These are phyloP conservation scores for Chlamydomonas asymmetrica DNA, from an alignment of 139 green algal genomes.

Conservation along the genomic window DNA sequence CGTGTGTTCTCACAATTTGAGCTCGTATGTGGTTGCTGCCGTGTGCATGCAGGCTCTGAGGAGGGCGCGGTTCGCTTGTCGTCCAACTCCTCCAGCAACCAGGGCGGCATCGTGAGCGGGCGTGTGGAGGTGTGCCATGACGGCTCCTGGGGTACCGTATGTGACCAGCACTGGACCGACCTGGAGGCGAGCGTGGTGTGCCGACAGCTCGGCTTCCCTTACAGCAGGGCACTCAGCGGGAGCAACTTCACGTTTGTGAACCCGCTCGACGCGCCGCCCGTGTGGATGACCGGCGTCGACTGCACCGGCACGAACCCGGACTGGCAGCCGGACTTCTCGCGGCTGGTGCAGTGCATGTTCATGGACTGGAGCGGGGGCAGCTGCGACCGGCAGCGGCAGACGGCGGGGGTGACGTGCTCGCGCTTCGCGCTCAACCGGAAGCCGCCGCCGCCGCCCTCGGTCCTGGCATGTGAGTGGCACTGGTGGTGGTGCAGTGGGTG, in stretches of 20 bases:
- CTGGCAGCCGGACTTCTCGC: constrained; percentile 1
- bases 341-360: constrained; percentile 22
- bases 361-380: neutral
- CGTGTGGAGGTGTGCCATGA: constrained; percentile 24
- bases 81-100: no score
- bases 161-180: neutral
- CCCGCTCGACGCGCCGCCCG: neutral
- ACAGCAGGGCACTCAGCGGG: constrained; percentile 6
- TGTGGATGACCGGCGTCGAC: constrained; percentile 15
- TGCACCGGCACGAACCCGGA: neutral
- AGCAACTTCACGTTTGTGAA: no score
- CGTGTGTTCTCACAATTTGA: no score
- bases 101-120: no score
- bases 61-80: no score
- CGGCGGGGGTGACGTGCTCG: constrained; percentile 11
- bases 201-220: constrained; percentile 18
- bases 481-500: no score
- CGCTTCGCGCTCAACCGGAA: neutral
- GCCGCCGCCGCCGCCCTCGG: neutral
- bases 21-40: no score
- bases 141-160: constrained; percentile 12
- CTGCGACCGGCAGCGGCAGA: neutral
- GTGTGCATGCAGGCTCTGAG: no score
- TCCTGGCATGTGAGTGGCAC: constrained; percentile 1
- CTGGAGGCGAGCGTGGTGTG: constrained; percentile 18